Evolutionary conservation across 352 stramenopile genomes (phyloP).

Genomic region (Globisporangium apiculatum): DNA sequence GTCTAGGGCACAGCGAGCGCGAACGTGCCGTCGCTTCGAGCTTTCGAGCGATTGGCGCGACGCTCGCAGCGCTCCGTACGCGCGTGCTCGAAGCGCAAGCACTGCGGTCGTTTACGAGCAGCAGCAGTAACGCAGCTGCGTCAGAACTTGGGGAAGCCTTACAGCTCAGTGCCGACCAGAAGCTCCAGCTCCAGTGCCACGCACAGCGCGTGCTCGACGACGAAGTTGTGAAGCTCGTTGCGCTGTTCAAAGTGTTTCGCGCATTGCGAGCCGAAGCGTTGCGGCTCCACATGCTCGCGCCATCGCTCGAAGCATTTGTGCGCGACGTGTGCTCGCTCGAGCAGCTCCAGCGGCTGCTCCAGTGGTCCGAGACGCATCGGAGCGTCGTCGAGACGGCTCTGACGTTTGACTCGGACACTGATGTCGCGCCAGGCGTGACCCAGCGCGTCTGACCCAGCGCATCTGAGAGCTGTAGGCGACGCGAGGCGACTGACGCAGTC

Average conservation of each 20-base stretch:
- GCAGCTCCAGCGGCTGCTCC: conserved; percentile 62
- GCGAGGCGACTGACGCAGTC: too few species aligned
- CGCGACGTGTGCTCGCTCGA: conserved; percentile 59
- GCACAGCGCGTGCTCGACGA: conserved; percentile 54
- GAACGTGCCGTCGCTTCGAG: conserved; percentile 49
- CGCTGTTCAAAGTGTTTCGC: conserved; percentile 80
- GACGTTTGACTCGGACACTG: conserved; percentile 4
- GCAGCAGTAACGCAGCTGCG: conserved; percentile 16
- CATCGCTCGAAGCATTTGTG: conserved; percentile 63
- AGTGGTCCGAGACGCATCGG: conserved; percentile 73
- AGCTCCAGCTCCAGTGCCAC: conserved; percentile 55
- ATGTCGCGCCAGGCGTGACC: too few species aligned
- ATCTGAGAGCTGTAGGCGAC: too few species aligned
- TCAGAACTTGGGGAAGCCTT: conserved; percentile 38
- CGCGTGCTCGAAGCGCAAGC: conserved; percentile 62
- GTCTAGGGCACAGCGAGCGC: conserved; percentile 34
- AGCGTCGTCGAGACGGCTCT: conserved; percentile 41
- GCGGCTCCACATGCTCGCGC: conserved; percentile 54
- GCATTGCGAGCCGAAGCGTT: conserved; percentile 59
- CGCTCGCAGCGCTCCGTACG: conserved; percentile 44
- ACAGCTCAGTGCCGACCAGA: conserved; percentile 47
- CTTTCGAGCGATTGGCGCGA: conserved; percentile 48
- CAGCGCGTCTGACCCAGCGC: too few species aligned
- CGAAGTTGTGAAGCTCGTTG: conserved; percentile 51
- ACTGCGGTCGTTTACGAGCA: conserved; percentile 38